Conservation (phyloP, 176 grass and related monocot genomes). For the Oryza rufipogon region DNA sequence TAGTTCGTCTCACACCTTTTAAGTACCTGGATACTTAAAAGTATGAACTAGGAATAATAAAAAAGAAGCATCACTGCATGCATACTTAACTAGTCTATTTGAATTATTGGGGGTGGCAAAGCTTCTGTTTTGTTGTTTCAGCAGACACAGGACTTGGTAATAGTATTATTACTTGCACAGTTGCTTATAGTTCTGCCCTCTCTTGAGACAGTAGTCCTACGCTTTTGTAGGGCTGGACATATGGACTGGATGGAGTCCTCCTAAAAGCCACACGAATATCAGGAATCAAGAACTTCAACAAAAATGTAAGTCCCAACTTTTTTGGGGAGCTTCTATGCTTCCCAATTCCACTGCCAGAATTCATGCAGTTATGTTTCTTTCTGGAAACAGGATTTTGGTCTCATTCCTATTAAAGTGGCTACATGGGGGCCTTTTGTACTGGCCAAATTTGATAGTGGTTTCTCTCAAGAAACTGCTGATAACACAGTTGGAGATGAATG, state of each 20-base stretch:
- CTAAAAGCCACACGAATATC: conserved; percentile 90
- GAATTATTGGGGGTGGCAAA: neutral
- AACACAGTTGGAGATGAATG: conserved; percentile 72
- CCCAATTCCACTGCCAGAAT: neutral
- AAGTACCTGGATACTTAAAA: neutral
- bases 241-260: conserved; percentile 87
- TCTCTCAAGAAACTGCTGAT: conserved; percentile 44
- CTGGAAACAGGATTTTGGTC: conserved; percentile 73
- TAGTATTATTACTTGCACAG: neutral
- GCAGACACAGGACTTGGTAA: neutral
- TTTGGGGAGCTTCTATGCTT: conserved; percentile 22
- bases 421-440: conserved; percentile 94
- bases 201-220: neutral
- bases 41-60: neutral
- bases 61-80: neutral
- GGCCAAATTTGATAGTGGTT: conserved; percentile 52
- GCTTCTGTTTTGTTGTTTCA: neutral
- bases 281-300: conserved; percentile 88
- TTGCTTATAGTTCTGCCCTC: conserved; percentile 23
- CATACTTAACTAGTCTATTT: neutral
- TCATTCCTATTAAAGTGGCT: conserved; percentile 68
- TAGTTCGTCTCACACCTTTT: neutral
- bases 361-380: conserved; percentile 30
- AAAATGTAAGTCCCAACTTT: conserved; percentile 52
- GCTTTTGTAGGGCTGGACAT: conserved; percentile 85